Conservation (phyloP, 2,329 filamentous ascomycete species). For the Graphilbum ipis-grandicollis region DNA sequence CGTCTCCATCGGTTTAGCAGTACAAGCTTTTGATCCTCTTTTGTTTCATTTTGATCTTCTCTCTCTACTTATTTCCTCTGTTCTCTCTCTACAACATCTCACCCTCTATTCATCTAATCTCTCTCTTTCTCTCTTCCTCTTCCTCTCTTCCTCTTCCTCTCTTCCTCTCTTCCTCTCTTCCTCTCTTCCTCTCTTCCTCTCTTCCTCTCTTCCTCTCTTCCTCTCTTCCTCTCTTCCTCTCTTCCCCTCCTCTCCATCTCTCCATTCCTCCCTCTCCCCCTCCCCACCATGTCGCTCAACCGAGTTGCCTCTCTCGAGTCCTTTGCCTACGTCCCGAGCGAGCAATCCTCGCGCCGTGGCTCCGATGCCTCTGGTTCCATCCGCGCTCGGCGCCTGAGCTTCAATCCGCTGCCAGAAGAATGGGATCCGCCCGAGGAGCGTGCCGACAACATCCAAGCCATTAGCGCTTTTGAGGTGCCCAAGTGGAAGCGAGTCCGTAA, state of each 20-base stretch:
- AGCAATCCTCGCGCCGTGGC: slow-evolving; percentile 21
- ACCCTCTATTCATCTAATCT: too few relatives aligned
- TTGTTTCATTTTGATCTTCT: not conserved
- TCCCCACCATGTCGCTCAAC: slow-evolving; percentile 29
- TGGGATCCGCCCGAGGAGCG: slow-evolving; percentile 26
- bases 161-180: not conserved
- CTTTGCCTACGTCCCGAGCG: slow-evolving; percentile 23
- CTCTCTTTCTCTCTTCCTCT: not conserved
- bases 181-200: not conserved
- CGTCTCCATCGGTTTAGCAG: too few relatives aligned
- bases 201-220: not conserved
- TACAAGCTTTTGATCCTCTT: too few relatives aligned
- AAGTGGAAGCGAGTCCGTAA: slow-evolving; percentile 34
- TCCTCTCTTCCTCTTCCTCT: not conserved
- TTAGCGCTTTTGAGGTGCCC: slow-evolving; percentile 36
- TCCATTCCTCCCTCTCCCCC: not conserved
- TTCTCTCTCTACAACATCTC: too few relatives aligned
- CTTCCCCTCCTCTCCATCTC: not conserved
- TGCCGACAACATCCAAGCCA: slow-evolving; percentile 24
- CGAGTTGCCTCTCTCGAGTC: slow-evolving; percentile 36
- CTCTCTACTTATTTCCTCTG: too few relatives aligned
- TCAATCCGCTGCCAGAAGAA: slow-evolving; percentile 35
- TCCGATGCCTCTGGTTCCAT: slow-evolving; percentile 32
- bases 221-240: not conserved
- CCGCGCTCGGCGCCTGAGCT: slow-evolving; percentile 30